Evolutionary conservation across 2,329 filamentous ascomycete genomes (phyloP).

Genomic region (Madurella mycetomatis): DNA sequence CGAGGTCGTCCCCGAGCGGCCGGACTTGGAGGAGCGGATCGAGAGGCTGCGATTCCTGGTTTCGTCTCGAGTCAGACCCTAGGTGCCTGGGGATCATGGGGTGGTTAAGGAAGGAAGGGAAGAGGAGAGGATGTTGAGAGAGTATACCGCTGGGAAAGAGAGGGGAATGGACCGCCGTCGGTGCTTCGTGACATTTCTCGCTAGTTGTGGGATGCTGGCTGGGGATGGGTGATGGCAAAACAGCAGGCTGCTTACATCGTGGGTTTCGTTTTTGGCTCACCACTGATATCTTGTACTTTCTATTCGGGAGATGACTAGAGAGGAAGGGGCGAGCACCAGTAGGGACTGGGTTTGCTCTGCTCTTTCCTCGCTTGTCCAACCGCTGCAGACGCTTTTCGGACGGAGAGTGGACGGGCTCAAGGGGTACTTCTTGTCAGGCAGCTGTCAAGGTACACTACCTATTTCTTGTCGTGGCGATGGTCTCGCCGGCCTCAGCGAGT

Average conservation of each 20-base stretch:
- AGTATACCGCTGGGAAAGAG: slow-evolving; percentile 21
- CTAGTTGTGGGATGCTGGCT: neutral
- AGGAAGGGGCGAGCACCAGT: neutral
- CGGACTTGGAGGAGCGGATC: slow-evolving; percentile 57
- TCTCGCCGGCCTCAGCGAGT: too few species aligned
- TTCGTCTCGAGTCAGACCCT: too few species aligned
- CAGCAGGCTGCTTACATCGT: slow-evolving; percentile 23
- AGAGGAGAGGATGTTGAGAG: neutral
- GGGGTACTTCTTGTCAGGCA: too few species aligned
- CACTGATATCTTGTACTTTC: neutral
- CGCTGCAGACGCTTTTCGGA: too few species aligned
- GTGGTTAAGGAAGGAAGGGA: neutral
- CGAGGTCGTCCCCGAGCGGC: slow-evolving; percentile 37
- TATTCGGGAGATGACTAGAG: neutral
- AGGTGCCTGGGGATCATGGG: neutral
- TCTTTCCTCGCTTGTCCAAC: too few species aligned
- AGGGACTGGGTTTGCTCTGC: too few species aligned
- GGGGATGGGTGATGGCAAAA: neutral
- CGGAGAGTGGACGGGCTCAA: too few species aligned
- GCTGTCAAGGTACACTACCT: too few species aligned
- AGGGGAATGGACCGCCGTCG: slow-evolving; percentile 21
- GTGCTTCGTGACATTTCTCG: slow-evolving; percentile 23
- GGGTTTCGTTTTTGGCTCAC: neutral
- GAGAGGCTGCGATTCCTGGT: slow-evolving; percentile 69
- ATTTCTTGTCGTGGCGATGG: too few species aligned